A percentile compares a stretch with the other conserved stretches of the same genome.
phyloP scores from a whole-genome alignment of 257 asterid genomes.

The Solanum bukasovii region DNA sequence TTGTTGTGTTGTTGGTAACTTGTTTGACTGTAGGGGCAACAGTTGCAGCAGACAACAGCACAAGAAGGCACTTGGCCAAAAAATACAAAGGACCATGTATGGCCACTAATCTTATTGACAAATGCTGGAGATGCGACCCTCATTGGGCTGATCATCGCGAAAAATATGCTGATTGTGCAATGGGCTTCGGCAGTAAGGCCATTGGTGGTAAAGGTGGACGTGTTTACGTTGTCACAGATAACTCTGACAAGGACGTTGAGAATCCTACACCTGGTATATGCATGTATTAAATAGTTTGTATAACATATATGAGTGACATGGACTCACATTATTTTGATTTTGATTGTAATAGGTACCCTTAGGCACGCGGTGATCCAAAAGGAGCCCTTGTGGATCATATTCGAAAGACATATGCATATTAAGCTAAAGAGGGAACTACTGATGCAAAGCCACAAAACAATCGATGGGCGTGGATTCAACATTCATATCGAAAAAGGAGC shows the following conservation, averaged over 20 bases:
- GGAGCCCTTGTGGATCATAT: constrained; percentile 25
- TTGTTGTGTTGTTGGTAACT: not conserved
- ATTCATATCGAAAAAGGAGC: constrained; percentile 18
- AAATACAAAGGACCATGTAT: constrained; percentile 32
- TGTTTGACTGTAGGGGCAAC: not conserved
- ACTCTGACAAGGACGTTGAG: constrained; percentile 3
- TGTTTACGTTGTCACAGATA: constrained; percentile 9
- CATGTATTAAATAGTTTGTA: too few relatives aligned
- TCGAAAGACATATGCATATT: constrained; percentile 9
- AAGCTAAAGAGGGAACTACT: constrained; percentile 12
- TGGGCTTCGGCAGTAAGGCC: constrained; percentile 24
- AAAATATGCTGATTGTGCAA: constrained; percentile 11
- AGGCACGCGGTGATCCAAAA: constrained; percentile 30
- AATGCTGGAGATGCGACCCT: constrained; percentile 27
- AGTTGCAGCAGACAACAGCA: not conserved
- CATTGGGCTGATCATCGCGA: constrained; percentile 16
- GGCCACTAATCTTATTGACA: constrained; percentile 40
- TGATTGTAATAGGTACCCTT: constrained; percentile 10
- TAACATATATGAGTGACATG: too few relatives aligned
- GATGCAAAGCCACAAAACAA: constrained; percentile 12
- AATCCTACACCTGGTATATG: not conserved
- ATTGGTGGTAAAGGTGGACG: constrained; percentile 21
- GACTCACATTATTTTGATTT: not conserved
- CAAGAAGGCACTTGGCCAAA: constrained; percentile 32
- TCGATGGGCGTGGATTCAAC: constrained; percentile 22